Conservation (phyloP, 2,329 filamentous ascomycete genomes). For the Leptographium procerum region DNA sequence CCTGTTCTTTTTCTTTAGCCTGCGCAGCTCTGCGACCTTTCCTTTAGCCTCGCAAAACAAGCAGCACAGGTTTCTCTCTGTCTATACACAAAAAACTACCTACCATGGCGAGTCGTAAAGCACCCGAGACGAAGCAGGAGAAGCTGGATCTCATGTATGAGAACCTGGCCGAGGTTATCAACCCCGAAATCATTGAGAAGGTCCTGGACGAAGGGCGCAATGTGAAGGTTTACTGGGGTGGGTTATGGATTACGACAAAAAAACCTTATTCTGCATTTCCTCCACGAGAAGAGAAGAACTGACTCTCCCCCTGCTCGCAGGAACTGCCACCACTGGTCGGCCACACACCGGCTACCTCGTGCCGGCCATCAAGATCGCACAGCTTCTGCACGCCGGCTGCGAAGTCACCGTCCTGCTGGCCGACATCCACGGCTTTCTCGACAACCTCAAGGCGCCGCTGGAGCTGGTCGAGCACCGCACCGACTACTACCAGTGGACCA, state of each 20-base stretch:
- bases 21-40: too few species aligned
- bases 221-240: slow-evolving; percentile 76
- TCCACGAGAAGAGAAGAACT: not conserved
- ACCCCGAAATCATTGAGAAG: slow-evolving; percentile 70
- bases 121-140: slow-evolving; percentile 24
- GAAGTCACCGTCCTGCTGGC: slow-evolving; percentile 69
- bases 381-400: slow-evolving; percentile 76
- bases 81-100: not conserved
- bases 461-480: slow-evolving; percentile 75
- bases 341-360: slow-evolving; percentile 88
- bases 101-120: slow-evolving; percentile 10
- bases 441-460: slow-evolving; percentile 76
- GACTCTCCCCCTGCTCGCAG: slow-evolving; percentile 28
- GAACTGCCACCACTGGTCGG: slow-evolving; percentile 73
- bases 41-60: too few species aligned
- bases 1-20: too few species aligned
- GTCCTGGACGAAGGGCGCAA: slow-evolving; percentile 59
- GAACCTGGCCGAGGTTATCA: slow-evolving; percentile 73
- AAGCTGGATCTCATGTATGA: slow-evolving; percentile 65
- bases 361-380: slow-evolving; percentile 77
- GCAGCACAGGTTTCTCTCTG: not conserved
- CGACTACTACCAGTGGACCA: slow-evolving; percentile 70
- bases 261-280: too few species aligned
- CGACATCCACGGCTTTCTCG: slow-evolving; percentile 65
- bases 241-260: slow-evolving; percentile 4